Base-by-base conservation (phyloP, 306 rosid species). In the Sicyos edulis region DNA sequence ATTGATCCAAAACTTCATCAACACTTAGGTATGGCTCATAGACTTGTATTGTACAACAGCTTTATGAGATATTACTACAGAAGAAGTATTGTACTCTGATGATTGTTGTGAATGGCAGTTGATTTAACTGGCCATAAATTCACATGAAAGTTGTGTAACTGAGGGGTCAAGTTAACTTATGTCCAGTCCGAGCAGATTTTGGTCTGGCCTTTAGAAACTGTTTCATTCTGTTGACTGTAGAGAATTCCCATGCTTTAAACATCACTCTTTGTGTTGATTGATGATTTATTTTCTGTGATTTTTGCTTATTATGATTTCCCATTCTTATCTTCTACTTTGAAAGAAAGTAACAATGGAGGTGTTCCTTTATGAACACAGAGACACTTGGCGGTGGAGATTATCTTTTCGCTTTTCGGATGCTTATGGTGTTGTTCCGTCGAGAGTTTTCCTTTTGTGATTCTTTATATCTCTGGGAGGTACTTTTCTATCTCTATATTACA, bases 361-460 rank as follows among this genome's bases (percentile, higher is more conserved):
- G 20, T 59, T 69, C 42, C 16, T 79, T 56, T 80, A 76, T 62
- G 83, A 66, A 67, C 66, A 61, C 97, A 95, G 99, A 95, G 85
- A 82, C 84, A 76, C 88, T 95, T 21, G 99, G 99, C 49, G 99
- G 99, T 80, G 99, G 99, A 52, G 95, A 89, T 76, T 95, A 91
- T 83, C 78, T 95, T 63, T 95, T 95, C 40, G 99, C 99, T 68
- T 89, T 95, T 83, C 92, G 99, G 88, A 95, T 95, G 99, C 95
- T 95, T 56, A 95, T 95, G 99, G 99, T 95, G 82, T 78, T 86
- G 80, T 95, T 95, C 76, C 97, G 99, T 51, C 92, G 99, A 75
- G 99, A 95, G 69, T 95, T 95, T 84, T 95, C 99, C 32, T 95
- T 95, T 72, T 89, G 99, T 74, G 99, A 95, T 78, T 91, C 99